Evolutionary conservation across 352 stramenopile species (phyloP), one percentile per base, ranked within the genome.

Genomic region (Globisporangium emineosum): DNA sequence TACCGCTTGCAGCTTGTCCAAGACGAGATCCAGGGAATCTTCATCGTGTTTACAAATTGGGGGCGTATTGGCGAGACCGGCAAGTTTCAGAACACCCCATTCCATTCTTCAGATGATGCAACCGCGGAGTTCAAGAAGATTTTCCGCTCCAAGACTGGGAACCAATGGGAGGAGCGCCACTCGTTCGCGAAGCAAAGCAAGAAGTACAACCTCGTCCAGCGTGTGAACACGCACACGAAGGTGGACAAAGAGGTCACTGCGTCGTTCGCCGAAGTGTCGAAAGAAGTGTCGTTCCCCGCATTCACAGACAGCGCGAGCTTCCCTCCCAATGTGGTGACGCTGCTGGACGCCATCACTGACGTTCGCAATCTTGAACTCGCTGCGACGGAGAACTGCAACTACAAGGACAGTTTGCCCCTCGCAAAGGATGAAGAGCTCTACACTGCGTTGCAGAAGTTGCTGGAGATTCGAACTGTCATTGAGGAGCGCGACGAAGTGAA

Each of bases 1-100:
- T 93, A 93, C 53, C 72, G 78, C 0, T 64, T 89, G 55, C 85
- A 93, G 50, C 62, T 93, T n/a, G 81, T 91, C 2, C 71, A 80
- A 17, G 81, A 93, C 45, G 64, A 84, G 47, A 76, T 91, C 32
- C 85, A 91, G 62, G 75, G 74, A 12, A 77, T 91, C 19, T 91
- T 77, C 64, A 70, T 93, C 2, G 70, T 93, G 29, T 91, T 93
- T 60, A 89, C 82, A 15, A 95, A 96, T 64, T 93, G 83, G 83
- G 83, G 83, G 0, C 78, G 83, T 0, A 89, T 93, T 45, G 84
- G 84, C 9, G 84, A 91, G 59, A 74, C 64, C 1, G 84, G 84
- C 45, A 91, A 93, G 56, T 91, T 86, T 51, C 84, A 91, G 66
- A 89, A 91, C 66, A 91, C 82, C 2, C 82, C 83, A 9, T 91